Percentiles rank a stretch among this genome's conserved stretches.
Evolutionary conservation across 2,329 filamentous ascomycete species (phyloP).

Genomic region (Pestalotiopsis sp.): DNA sequence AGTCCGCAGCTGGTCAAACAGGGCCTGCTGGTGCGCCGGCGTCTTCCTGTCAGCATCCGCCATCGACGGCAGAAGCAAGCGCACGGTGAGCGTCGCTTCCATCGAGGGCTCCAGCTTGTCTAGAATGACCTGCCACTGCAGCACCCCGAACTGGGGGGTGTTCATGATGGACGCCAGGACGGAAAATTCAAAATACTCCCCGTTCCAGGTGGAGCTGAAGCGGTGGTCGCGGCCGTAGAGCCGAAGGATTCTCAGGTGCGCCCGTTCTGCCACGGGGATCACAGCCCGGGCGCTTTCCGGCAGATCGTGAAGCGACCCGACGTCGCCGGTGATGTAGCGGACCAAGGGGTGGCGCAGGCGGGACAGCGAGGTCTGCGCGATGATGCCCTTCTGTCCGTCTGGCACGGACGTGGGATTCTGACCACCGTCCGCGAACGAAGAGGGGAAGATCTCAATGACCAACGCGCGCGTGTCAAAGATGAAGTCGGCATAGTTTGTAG

Average conservation of each 20-base stretch:
- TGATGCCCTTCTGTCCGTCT: conserved; percentile 36
- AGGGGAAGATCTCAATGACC: conserved; percentile 39
- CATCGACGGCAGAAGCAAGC: conserved; percentile 11
- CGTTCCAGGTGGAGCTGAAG: conserved; percentile 46
- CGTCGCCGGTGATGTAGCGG: conserved; percentile 45
- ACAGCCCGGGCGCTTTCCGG: conserved; percentile 17
- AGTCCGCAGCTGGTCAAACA: neutral
- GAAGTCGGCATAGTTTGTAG: conserved; percentile 29
- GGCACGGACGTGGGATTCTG: conserved; percentile 19
- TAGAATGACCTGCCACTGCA: conserved; percentile 47
- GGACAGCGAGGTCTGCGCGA: conserved; percentile 44
- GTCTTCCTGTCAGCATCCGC: neutral
- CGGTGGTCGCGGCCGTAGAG: conserved; percentile 42
- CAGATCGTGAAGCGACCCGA: conserved; percentile 41
- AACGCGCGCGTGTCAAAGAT: conserved; percentile 40
- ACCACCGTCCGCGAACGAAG: conserved; percentile 17
- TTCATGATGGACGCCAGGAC: conserved; percentile 27
- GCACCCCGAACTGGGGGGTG: conserved; percentile 23
- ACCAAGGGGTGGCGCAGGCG: conserved; percentile 45
- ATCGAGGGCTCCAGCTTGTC: conserved; percentile 25
- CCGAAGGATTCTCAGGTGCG: conserved; percentile 34
- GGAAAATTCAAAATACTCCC: conserved; percentile 39
- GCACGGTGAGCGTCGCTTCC: conserved; percentile 14
- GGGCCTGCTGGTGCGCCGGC: neutral
- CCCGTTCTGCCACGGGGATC: neutral